These are phyloP conservation scores for Aspergillus sp. DNA, from an alignment of 2,329 filamentous ascomycete genomes.

Conservation along the genomic window DNA sequence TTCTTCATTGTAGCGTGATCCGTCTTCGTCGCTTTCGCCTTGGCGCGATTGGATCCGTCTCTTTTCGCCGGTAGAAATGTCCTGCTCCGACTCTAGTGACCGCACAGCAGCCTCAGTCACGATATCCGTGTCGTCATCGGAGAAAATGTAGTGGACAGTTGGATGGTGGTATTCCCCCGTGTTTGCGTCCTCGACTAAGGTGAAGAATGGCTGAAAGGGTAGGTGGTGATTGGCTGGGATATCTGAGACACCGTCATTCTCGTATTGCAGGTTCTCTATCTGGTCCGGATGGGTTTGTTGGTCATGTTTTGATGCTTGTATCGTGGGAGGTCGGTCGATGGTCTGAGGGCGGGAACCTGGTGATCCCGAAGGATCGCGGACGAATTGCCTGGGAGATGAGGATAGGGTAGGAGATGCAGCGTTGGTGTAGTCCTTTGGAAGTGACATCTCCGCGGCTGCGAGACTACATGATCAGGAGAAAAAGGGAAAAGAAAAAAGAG, in stretches of 20 bases:
- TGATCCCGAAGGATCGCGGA: conserved; percentile 10
- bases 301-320: conserved; percentile 7
- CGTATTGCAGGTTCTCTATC: not conserved
- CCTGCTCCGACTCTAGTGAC: conserved; percentile 44
- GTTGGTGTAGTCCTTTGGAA: conserved; percentile 18
- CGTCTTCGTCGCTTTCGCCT: conserved; percentile 10
- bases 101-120: conserved; percentile 60
- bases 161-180: conserved; percentile 73
- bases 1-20: conserved; percentile 13
- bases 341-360: conserved; percentile 15
- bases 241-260: conserved; percentile 5
- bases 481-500: not conserved
- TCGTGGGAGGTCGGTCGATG: conserved; percentile 12
- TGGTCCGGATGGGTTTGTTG: conserved; percentile 1
- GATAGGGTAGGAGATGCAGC: conserved; percentile 15
- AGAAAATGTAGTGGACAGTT: conserved; percentile 84
- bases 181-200: conserved; percentile 70
- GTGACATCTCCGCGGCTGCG: conserved; percentile 26
- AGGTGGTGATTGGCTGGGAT: conserved; percentile 24
- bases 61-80: conserved; percentile 18
- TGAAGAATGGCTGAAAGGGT: conserved; percentile 74
- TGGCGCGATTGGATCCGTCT: conserved; percentile 5
- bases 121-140: conserved; percentile 77
- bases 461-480: conserved; percentile 24
- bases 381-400: conserved; percentile 23